Base-by-base conservation (phyloP, 139 green algal species). In the Eudorina sp. region DNA sequence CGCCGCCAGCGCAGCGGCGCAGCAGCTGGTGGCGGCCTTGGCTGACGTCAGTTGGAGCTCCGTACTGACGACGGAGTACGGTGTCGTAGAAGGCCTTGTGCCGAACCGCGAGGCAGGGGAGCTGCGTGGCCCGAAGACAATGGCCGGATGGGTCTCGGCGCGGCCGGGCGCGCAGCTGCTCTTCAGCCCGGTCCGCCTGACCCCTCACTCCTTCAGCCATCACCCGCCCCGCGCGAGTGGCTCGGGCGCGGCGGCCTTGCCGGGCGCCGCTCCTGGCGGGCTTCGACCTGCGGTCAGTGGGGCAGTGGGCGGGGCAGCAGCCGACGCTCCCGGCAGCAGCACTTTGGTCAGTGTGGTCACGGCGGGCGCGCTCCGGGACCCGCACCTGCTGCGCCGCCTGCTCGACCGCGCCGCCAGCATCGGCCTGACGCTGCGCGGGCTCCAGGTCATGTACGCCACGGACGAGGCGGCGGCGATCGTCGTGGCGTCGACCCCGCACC, bases 401-500 rank as follows among this genome's bases (percentile, higher is more conserved):
- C 27, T 88, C 41, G 8, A 1, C 25, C 68, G 83, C 3, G 83
- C 83, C 8, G 48, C 34, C 3, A 25, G 48, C 27, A 19, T 88
- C 34, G 83, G 83, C 51, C 68, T 88, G 16, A 64, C 45, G 13
- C 68, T 88, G 36, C 36, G 48, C 27, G 83, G 83, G 25, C 68
- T 88, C 68, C 83, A 88, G 68, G 68, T 88, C 27, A 3, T 82
- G 34, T 88, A 88, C 68, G 31, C 58, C 3, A 27, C 43, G 8
- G 85, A 89, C 23, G 74, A 85, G 3, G 75, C 58, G 0, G 58
- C 74, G 21, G 73, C 74, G 19, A 60, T 60, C 13, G 27, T 89
- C 0, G 85, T 81, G 41, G 19, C 85, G 29, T 23, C 55, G 19
- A 85, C 74, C 34, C 85, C 85, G 58, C 85, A 89, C 58, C 73